phyloP scores from a whole-genome alignment of 257 asterid genomes.

The Schizonepeta tenuifolia region DNA sequence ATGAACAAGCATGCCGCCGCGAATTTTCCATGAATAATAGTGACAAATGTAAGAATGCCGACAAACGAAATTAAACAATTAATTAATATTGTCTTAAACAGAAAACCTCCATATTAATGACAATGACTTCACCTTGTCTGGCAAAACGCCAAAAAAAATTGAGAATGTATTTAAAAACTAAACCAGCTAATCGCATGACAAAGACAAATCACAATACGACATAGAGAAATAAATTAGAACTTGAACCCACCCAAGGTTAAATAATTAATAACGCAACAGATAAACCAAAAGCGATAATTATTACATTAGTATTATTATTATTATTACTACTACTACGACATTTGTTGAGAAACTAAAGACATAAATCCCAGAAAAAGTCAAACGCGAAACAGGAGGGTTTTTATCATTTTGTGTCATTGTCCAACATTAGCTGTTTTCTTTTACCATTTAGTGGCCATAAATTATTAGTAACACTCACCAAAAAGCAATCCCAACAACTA shows the following conservation, averaged over 20 bases:
- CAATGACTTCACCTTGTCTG: slow-evolving; percentile 48
- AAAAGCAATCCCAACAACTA: slow-evolving; percentile 48
- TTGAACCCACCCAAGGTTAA: slow-evolving; percentile 24
- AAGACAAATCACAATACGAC: slow-evolving; percentile 53
- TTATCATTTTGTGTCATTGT: slow-evolving; percentile 45
- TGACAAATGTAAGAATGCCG: slow-evolving; percentile 26
- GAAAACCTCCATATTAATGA: slow-evolving; percentile 36
- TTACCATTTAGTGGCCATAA: slow-evolving; percentile 48
- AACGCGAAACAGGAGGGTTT: slow-evolving; percentile 33
- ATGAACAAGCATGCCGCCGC: slow-evolving; percentile 27
- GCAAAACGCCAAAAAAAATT: slow-evolving; percentile 2
- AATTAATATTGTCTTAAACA: slow-evolving; percentile 32
- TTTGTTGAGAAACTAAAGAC: slow-evolving; percentile 33
- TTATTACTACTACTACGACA: neutral
- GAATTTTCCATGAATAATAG: slow-evolving; percentile 20
- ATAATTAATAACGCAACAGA: slow-evolving; percentile 4
- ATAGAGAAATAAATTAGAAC: slow-evolving; percentile 14
- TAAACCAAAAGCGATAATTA: slow-evolving; percentile 25
- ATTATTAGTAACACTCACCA: slow-evolving; percentile 12
- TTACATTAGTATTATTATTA: too few species aligned
- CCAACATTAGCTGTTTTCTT: slow-evolving; percentile 54
- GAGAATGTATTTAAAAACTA: slow-evolving; percentile 10
- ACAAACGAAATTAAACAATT: slow-evolving; percentile 34
- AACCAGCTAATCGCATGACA: slow-evolving; percentile 46
- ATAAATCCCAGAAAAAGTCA: slow-evolving; percentile 34